phyloP scores from a whole-genome alignment of 768 basidiomycete species.

The Trametes cingulata region DNA sequence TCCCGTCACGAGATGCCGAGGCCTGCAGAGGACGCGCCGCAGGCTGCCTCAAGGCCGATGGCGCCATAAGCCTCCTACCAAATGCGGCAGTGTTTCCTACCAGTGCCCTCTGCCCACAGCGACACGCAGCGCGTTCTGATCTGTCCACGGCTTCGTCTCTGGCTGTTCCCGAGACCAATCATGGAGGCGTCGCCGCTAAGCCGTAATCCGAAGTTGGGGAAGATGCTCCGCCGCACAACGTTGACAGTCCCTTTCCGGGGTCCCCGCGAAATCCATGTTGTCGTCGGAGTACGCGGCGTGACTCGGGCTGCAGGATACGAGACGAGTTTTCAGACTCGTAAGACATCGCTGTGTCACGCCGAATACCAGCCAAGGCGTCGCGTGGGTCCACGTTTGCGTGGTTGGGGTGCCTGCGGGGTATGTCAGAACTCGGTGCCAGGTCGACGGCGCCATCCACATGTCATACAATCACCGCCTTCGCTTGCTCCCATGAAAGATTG shows the following conservation, averaged over 20 bases:
- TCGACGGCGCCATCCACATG: too few species aligned
- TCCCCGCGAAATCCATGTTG: background rate
- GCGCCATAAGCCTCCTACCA: slow-evolving; percentile 20
- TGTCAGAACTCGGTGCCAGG: too few species aligned
- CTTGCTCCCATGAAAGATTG: too few species aligned
- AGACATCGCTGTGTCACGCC: too few species aligned
- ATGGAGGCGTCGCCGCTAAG: slow-evolving; percentile 7
- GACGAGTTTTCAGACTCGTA: background rate
- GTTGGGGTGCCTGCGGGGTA: too few species aligned
- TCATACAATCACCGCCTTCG: too few species aligned
- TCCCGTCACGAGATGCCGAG: slow-evolving; percentile 20
- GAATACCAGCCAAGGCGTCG: too few species aligned
- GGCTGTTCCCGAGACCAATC: slow-evolving; percentile 19
- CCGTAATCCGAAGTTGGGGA: slow-evolving; percentile 5
- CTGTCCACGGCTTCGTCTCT: slow-evolving; percentile 7
- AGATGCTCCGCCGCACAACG: background rate
- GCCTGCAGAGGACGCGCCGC: slow-evolving; percentile 6
- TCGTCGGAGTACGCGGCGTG: background rate
- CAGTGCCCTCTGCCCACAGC: slow-evolving; percentile 27
- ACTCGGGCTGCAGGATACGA: too few species aligned
- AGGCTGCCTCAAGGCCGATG: slow-evolving; percentile 26
- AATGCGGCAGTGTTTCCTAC: slow-evolving; percentile 9
- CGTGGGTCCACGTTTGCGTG: too few species aligned
- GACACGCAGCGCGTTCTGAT: slow-evolving; percentile 19
- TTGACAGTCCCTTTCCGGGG: background rate